Base-by-base conservation (phyloP, 768 basidiomycete genomes). In the Naganishia vaughanmartiniae region DNA sequence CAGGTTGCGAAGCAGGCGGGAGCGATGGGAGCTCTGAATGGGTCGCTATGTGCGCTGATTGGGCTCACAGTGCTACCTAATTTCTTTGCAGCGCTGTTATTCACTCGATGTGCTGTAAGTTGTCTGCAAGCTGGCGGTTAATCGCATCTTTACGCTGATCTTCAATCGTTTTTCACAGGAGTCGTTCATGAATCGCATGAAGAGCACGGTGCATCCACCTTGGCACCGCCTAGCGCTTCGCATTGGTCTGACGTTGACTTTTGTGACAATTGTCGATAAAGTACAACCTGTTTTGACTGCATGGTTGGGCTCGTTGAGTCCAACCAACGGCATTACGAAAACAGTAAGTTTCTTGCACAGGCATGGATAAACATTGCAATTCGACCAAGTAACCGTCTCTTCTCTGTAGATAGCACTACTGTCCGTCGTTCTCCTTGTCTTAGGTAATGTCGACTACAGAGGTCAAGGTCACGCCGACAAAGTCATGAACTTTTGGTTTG, bases 1-100 rank as follows among this genome's bases (percentile, higher is more conserved):
- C 60, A 63, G 28, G 60, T 30, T 17, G 60, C 60, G 12, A 63
- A 63, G 60, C 36, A 42, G 2, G 2, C 60, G 14, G 46, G 60
- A 12, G 11, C 24, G n/a, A 42, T n/a, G 21, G 60, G 60, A 28
- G 24, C 4, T 3, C 42, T 63, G 11, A 12, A 17, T 46, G 60
- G 60, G 11, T 31, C 60, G 4, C 33, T 63, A 19, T 63, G 60
- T n/a, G 39, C 60, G 2, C n/a, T 63, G 6, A n/a, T 45, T 2
- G 42, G n/a, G 7, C 21, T 63, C 26, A n/a, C 42, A 42, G 5
- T 26, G 19, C 7, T 45, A 14, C 58, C 58, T n/a, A 60, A 34
- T 4, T 11, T 42, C 21, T 60, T 45, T 26, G 58, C 31, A 11
- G 34, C 36, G 1, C 36, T 60, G 34, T 17, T 60, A 39, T 60